These are phyloP conservation scores for Phaeolepiota aurea DNA, from an alignment of 768 basidiomycete species.

Conservation along the genomic window DNA sequence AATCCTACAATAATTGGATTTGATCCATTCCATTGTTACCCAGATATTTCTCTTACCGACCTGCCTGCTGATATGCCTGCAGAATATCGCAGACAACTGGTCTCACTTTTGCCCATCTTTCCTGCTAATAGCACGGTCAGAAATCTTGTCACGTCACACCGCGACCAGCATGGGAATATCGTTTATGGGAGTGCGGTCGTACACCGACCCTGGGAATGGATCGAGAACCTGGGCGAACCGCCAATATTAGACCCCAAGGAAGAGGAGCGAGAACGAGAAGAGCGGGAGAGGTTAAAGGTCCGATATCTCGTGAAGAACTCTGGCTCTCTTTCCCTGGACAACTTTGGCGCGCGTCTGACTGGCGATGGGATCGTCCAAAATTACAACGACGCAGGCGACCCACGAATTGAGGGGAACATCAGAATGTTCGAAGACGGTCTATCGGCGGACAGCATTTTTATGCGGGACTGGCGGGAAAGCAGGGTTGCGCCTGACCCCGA, in stretches of 20 bases:
- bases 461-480: slow-evolving; percentile 73
- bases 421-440: slow-evolving; percentile 62
- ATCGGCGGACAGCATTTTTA: slow-evolving; percentile 54
- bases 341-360: slow-evolving; percentile 58
- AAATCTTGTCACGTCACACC: slow-evolving; percentile 51
- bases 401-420: slow-evolving; percentile 31
- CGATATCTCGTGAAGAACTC: slow-evolving; percentile 48
- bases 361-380: slow-evolving; percentile 43
- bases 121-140: slow-evolving; percentile 42
- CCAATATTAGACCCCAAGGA: slow-evolving; percentile 33
- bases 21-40: slow-evolving; percentile 64
- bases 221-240: slow-evolving; percentile 65
- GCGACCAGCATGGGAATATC: slow-evolving; percentile 43
- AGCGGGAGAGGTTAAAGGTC: slow-evolving; percentile 24
- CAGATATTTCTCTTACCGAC: slow-evolving; percentile 37
- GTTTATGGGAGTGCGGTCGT: slow-evolving; percentile 45
- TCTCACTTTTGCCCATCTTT: slow-evolving; percentile 47
- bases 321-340: slow-evolving; percentile 63
- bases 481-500: slow-evolving; percentile 36
- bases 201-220: slow-evolving; percentile 85
- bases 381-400: slow-evolving; percentile 19
- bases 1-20: slow-evolving; percentile 45
- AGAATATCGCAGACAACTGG: slow-evolving; percentile 49
- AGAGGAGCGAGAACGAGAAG: slow-evolving; percentile 29
- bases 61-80: slow-evolving; percentile 49